Evolutionary conservation across 2,329 filamentous ascomycete genomes (phyloP).

Genomic region (Trichocomaceae sp.): DNA sequence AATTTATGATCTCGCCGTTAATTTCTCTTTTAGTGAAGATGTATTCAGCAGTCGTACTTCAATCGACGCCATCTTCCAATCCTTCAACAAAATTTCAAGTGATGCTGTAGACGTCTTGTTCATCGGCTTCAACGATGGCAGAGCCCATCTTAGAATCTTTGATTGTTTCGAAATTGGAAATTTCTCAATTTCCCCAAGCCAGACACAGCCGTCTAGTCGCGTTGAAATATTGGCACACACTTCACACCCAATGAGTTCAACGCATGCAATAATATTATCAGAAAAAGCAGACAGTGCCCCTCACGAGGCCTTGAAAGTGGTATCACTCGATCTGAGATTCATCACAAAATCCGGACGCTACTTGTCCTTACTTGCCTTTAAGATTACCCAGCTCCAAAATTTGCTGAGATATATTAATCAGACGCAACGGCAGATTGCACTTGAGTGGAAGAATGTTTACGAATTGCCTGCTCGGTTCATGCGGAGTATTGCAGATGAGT

Average conservation of each 20-base stretch:
- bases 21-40: conserved; percentile 37
- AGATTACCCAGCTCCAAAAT: conserved; percentile 81
- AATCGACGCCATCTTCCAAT: conserved; percentile 63
- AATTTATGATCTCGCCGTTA: background rate
- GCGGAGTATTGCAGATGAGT: conserved; percentile 66
- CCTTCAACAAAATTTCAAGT: conserved; percentile 56
- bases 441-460: conserved; percentile 76
- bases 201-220: conserved; percentile 23
- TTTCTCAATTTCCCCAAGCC: conserved; percentile 25
- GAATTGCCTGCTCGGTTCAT: conserved; percentile 76
- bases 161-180: conserved; percentile 74
- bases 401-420: conserved; percentile 78
- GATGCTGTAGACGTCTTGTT: conserved; percentile 75
- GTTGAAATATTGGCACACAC: conserved; percentile 54
- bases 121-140: conserved; percentile 63
- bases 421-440: conserved; percentile 67
- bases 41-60: conserved; percentile 65
- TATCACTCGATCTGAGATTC: conserved; percentile 78
- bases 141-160: conserved; percentile 72
- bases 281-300: conserved; percentile 20
- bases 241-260: conserved; percentile 67
- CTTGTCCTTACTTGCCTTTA: conserved; percentile 75
- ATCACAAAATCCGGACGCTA: conserved; percentile 68
- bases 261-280: conserved; percentile 61
- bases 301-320: conserved; percentile 42